Evolutionary conservation across 768 basidiomycete genomes (phyloP).

Genomic region (Tricholomella constricta): DNA sequence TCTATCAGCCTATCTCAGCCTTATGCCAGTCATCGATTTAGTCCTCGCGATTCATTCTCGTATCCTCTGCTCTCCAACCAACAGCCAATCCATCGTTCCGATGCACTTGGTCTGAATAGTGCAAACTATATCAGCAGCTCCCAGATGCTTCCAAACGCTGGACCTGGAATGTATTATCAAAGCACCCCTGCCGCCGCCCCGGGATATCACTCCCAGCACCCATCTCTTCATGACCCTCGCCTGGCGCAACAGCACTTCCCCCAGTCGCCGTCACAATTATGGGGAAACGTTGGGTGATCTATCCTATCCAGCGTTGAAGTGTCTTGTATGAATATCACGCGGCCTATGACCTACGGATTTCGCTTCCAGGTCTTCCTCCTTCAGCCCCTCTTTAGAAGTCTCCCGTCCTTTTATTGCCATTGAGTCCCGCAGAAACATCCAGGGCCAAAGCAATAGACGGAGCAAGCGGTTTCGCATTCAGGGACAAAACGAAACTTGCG

Average conservation of each 20-base stretch:
- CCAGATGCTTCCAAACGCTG: conserved; percentile 5
- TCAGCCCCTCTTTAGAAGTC: conserved; percentile 4
- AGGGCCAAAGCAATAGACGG: conserved; percentile 1
- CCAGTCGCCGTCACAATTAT: conserved; percentile 34
- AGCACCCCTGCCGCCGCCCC: conserved; percentile 9
- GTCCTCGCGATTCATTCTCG: conserved; percentile 27
- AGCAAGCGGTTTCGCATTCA: conserved; percentile 2
- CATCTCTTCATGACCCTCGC: conserved; percentile 32
- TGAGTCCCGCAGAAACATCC: not conserved
- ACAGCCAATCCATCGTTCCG: conserved; percentile 25
- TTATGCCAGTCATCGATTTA: conserved; percentile 23
- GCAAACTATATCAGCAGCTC: conserved; percentile 19
- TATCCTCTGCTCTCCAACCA: conserved; percentile 24
- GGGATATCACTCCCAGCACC: conserved; percentile 28
- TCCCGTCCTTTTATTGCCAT: not conserved
- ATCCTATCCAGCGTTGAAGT: not conserved
- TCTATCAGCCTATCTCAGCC: conserved; percentile 22
- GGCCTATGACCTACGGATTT: conserved; percentile 6
- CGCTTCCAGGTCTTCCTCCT: not conserved
- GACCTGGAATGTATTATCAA: conserved; percentile 20
- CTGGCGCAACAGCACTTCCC: conserved; percentile 26
- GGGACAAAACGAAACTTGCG: not conserved
- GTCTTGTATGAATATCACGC: not conserved
- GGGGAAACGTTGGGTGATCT: conserved; percentile 38
- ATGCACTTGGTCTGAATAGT: conserved; percentile 18